Percentiles rank a stretch among this genome's conserved stretches.
phyloP scores from a whole-genome alignment of 1,139 yeast genomes.

The Protomyces inouyei region DNA sequence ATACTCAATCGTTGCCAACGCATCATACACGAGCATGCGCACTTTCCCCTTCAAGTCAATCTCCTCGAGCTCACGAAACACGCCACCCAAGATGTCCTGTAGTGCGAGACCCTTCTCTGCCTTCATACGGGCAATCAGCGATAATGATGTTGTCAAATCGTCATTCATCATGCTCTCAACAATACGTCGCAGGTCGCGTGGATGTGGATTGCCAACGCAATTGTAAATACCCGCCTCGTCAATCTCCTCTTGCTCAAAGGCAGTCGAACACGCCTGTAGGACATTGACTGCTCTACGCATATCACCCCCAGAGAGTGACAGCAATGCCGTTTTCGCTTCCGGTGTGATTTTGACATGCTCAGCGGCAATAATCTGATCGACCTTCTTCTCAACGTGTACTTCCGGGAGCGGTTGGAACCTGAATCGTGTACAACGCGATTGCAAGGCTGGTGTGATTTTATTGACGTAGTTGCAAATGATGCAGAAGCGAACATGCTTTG shows the following conservation, averaged over 20 bases:
- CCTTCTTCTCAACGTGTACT: conserved; percentile 61
- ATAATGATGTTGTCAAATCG: conserved; percentile 74
- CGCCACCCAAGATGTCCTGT: conserved; percentile 74
- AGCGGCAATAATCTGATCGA: conserved; percentile 60
- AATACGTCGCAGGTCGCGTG: conserved; percentile 70
- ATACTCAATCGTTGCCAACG: conserved; percentile 57
- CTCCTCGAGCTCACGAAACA: conserved; percentile 61
- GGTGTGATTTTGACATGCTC: conserved; percentile 58
- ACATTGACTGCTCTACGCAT: conserved; percentile 95
- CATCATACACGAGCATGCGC: conserved; percentile 40
- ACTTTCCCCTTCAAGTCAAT: conserved; percentile 45
- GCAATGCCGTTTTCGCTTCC: conserved; percentile 61
- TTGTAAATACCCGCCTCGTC: conserved; percentile 76
- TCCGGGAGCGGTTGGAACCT: conserved; percentile 77
- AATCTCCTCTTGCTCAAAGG: conserved; percentile 48
- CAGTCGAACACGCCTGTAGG: conserved; percentile 86
- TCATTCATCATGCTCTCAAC: conserved; percentile 73
- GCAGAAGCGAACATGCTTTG: conserved; percentile 92
- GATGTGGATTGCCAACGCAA: conserved; percentile 94
- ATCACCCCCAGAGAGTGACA: conserved; percentile 77
- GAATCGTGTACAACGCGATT: conserved; percentile 92
- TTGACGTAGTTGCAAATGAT: conserved; percentile 94
- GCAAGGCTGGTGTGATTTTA: conserved; percentile 87
- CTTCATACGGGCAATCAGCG: conserved; percentile 44
- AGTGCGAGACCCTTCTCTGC: conserved; percentile 78